Conservation (phyloP, 768 basidiomycete genomes). For the Lactarius hatsudake region DNA sequence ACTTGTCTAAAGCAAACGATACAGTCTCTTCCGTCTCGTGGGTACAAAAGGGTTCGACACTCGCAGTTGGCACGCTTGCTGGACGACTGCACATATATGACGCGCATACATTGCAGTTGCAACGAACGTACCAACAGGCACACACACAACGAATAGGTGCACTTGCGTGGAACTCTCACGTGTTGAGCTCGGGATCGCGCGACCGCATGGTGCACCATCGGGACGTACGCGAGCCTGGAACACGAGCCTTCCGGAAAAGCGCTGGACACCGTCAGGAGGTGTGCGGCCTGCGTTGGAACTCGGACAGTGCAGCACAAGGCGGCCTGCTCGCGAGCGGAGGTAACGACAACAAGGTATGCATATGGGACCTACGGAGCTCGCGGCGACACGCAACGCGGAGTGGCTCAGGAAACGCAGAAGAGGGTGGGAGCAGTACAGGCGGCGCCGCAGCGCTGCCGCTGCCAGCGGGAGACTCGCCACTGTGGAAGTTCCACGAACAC, state of each 20-base stretch:
- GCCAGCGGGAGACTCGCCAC: constrained; percentile 54
- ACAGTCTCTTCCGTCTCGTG: constrained; percentile 86
- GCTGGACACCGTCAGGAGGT: constrained; percentile 89
- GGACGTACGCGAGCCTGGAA: constrained; percentile 74
- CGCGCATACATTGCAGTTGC: constrained; percentile 66
- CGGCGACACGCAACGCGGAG: constrained; percentile 37
- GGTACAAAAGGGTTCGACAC: constrained; percentile 88
- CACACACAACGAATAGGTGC: constrained; percentile 90
- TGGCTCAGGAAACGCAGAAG: constrained; percentile 32
- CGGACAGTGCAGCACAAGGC: constrained; percentile 42
- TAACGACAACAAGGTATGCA: constrained; percentile 98
- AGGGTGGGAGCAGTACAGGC: constrained; percentile 32
- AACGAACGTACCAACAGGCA: constrained; percentile 80
- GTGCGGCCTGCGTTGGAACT: constrained; percentile 92
- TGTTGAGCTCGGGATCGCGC: constrained; percentile 87
- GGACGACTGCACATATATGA: constrained; percentile 94
- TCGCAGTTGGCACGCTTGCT: constrained; percentile 90
- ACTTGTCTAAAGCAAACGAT: constrained; percentile 62
- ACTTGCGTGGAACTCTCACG: constrained; percentile 87
- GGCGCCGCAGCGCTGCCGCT: constrained; percentile 30
- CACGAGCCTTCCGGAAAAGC: constrained; percentile 65
- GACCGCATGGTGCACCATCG: constrained; percentile 90
- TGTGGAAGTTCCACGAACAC: constrained; percentile 97
- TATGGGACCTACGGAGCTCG: constrained; percentile 86
- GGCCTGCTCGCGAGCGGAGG: constrained; percentile 88